Conservation (phyloP, 1,284 basidiomycete species). For the Ceratobasidium sp. region DNA sequence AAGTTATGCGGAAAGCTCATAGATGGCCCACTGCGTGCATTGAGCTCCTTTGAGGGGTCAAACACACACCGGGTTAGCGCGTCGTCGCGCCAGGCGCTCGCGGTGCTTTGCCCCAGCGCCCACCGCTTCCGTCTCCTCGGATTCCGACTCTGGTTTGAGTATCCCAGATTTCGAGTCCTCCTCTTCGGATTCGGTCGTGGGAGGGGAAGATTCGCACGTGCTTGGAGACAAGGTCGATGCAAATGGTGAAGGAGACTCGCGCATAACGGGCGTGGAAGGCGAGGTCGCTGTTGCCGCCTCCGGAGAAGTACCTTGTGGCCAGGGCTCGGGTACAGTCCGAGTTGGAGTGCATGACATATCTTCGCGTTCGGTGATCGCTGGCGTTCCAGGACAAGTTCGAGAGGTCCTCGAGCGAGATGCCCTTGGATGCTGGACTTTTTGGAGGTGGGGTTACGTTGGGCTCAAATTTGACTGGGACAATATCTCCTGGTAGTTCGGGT, state of each 20-base stretch:
- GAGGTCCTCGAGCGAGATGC: not conserved
- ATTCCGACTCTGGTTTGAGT: slow-evolving; percentile 3
- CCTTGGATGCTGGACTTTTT: slow-evolving; percentile 9
- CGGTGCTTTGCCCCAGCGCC: slow-evolving; percentile 8
- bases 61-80: slow-evolving; percentile 1
- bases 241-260: too few relatives aligned
- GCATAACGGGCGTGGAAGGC: not conserved
- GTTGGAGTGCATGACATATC: slow-evolving; percentile 34
- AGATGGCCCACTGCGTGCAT: not conserved
- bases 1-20: not conserved
- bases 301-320: not conserved
- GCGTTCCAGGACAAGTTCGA: too few relatives aligned
- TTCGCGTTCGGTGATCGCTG: slow-evolving; percentile 10
- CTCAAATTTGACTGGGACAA: slow-evolving; percentile 13
- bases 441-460: not conserved
- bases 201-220: not conserved
- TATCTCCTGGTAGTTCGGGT: too few relatives aligned
- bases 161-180: slow-evolving; percentile 7
- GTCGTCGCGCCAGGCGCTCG: slow-evolving; percentile 8
- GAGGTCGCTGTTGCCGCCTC: not conserved
- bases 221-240: too few relatives aligned
- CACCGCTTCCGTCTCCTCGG: not conserved
- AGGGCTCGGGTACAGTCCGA: slow-evolving; percentile 11
- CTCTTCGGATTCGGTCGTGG: not conserved
- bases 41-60: not conserved